phyloP scores from a whole-genome alignment of 345 rosid species.

The Carallia pectinifolia region DNA sequence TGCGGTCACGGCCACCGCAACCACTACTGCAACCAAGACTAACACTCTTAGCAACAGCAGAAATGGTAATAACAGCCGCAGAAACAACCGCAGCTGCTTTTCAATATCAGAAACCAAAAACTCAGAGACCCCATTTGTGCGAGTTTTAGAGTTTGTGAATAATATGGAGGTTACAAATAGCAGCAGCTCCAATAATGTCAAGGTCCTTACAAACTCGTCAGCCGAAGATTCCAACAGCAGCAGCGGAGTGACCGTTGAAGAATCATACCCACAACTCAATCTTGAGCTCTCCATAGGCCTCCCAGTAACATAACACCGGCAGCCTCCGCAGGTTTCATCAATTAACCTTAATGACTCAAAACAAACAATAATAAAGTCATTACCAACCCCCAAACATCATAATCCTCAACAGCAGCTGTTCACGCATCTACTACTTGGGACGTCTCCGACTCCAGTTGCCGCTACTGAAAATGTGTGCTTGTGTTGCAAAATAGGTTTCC shows the following conservation, averaged over 20 bases:
- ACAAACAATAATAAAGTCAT: not conserved
- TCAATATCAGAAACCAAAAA: not conserved
- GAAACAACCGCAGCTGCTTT: not conserved
- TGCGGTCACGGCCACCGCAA: not conserved
- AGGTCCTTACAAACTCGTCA: not conserved
- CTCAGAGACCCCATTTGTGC: not conserved
- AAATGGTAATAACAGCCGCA: not conserved
- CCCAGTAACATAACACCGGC: slow-evolving; percentile 1
- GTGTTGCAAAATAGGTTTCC: slow-evolving; percentile 17
- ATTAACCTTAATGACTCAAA: not conserved
- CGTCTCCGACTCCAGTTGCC: not conserved
- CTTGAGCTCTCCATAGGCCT: slow-evolving; percentile 39
- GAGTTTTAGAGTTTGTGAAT: slow-evolving; percentile 1
- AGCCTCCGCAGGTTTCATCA: not conserved
- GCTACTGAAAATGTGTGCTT: slow-evolving; percentile 5
- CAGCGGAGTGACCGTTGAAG: slow-evolving; percentile 23
- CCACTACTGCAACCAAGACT: not conserved
- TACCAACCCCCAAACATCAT: not conserved
- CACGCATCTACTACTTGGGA: not conserved
- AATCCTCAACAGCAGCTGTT: not conserved
- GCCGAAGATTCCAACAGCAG: slow-evolving; percentile 23
- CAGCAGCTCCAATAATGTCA: not conserved
- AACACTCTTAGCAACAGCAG: not conserved
- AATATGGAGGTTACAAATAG: not conserved
- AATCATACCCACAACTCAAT: slow-evolving; percentile 15